phyloP scores from a whole-genome alignment of 495 filamentous ascomycete species.

The Penicillium silybi region DNA sequence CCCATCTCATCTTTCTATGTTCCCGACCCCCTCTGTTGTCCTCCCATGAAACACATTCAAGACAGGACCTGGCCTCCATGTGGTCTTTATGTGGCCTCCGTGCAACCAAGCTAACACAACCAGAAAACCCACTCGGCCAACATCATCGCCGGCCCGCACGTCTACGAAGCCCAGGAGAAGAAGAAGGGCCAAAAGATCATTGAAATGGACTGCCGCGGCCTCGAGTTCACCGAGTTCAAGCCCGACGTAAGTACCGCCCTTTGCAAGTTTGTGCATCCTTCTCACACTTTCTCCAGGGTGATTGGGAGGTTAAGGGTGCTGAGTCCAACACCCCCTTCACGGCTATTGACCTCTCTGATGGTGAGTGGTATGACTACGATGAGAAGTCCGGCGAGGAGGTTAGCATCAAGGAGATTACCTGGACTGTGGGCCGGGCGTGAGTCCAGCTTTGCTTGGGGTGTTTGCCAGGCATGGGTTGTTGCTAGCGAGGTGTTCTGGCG shows the following conservation, averaged over 20 bases:
- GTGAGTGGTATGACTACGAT: constrained; percentile 89
- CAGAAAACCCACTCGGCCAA: constrained; percentile 64
- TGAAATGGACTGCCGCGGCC: constrained; percentile 86
- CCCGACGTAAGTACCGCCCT: constrained; percentile 60
- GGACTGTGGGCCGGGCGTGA: constrained; percentile 62
- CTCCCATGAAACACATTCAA: too few species aligned
- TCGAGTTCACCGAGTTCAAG: constrained; percentile 88
- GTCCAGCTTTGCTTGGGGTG: neutral
- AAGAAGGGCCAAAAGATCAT: constrained; percentile 72
- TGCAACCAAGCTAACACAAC: neutral
- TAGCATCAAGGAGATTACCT: constrained; percentile 87
- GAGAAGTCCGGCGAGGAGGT: constrained; percentile 77
- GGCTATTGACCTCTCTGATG: constrained; percentile 76
- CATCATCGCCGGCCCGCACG: constrained; percentile 65
- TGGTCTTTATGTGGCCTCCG: too few species aligned
- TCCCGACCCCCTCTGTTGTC: neutral
- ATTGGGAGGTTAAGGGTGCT: constrained; percentile 79
- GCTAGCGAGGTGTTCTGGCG: neutral
- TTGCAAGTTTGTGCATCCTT: neutral
- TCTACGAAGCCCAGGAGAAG: constrained; percentile 59
- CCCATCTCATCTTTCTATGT: neutral
- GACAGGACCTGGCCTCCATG: too few species aligned
- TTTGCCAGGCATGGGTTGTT: neutral
- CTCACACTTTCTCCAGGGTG: constrained; percentile 52
- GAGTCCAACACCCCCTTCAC: constrained; percentile 77